Conservation (phyloP, 2,329 filamentous ascomycete species). For the Trichoderma hamatum region DNA sequence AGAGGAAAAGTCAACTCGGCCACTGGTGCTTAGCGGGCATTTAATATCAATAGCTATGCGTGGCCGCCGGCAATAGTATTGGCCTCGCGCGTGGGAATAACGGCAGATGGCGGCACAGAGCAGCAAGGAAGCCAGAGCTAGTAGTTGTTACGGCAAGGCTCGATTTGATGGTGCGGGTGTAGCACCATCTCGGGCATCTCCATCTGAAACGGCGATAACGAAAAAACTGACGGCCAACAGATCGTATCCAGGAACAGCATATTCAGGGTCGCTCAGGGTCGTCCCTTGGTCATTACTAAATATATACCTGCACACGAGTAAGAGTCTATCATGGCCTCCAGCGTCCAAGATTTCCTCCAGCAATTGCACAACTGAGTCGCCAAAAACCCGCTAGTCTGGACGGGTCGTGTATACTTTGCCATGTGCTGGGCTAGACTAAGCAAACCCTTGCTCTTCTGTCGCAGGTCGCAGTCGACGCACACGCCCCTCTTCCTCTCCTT, state of each 20-base stretch:
- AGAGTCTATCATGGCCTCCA: background rate
- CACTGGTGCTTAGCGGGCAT: background rate
- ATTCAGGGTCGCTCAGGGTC: background rate
- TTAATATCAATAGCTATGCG: background rate
- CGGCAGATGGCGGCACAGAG: background rate
- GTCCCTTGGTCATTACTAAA: background rate
- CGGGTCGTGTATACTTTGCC: conserved; percentile 35
- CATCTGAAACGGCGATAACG: conserved; percentile 24
- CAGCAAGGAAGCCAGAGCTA: background rate
- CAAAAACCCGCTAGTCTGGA: background rate
- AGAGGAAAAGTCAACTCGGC: background rate
- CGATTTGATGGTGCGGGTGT: conserved; percentile 1
- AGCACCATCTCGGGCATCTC: conserved; percentile 18
- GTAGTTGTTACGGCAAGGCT: background rate
- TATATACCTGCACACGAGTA: background rate
- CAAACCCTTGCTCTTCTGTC: background rate
- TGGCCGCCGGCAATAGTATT: background rate
- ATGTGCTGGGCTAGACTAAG: conserved; percentile 31
- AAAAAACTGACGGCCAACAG: background rate
- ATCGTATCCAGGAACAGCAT: background rate
- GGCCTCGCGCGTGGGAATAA: background rate
- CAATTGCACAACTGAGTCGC: background rate
- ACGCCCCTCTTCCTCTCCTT: background rate
- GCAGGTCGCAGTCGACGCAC: background rate
- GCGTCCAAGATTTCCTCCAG: background rate